Evolutionary conservation across 2,329 filamentous ascomycete genomes (phyloP).

Genomic region (Botrytis medusae): DNA sequence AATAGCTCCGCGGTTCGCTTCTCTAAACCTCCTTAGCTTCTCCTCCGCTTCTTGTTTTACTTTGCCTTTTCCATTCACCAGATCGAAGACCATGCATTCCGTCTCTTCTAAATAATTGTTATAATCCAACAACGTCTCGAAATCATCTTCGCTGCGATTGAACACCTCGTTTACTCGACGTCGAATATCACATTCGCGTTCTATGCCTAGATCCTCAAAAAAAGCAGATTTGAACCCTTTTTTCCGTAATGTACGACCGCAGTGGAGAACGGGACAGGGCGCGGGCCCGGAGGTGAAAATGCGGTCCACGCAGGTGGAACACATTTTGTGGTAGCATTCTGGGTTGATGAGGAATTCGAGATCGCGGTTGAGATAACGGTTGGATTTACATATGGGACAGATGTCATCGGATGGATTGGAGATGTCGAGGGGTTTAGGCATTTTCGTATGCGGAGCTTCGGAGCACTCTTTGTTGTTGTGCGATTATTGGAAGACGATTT

Average conservation of each 20-base stretch:
- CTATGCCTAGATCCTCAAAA: slow-evolving; percentile 83
- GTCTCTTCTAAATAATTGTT: slow-evolving; percentile 95
- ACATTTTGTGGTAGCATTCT: slow-evolving; percentile 99
- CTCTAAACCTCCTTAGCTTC: slow-evolving; percentile 66
- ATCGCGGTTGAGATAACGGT: slow-evolving; percentile 89
- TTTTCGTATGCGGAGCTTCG: background rate
- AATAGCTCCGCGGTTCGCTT: slow-evolving; percentile 68
- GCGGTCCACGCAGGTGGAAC: slow-evolving; percentile 89
- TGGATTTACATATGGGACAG: slow-evolving; percentile 96
- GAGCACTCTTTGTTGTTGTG: background rate
- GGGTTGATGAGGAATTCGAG: slow-evolving; percentile 97
- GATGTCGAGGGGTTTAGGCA: slow-evolving; percentile 22
- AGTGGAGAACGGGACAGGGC: slow-evolving; percentile 87
- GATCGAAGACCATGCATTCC: slow-evolving; percentile 85
- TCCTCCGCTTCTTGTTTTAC: slow-evolving; percentile 49
- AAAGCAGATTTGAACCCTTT: slow-evolving; percentile 83
- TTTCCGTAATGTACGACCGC: slow-evolving; percentile 81
- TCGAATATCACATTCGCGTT: slow-evolving; percentile 91
- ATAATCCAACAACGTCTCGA: slow-evolving; percentile 77
- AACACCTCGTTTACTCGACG: slow-evolving; percentile 76
- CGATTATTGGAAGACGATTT: slow-evolving; percentile 21
- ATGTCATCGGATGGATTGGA: slow-evolving; percentile 56
- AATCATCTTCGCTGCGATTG: slow-evolving; percentile 88
- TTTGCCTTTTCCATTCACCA: slow-evolving; percentile 70
- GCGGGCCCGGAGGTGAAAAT: slow-evolving; percentile 91